Evolutionary conservation across 2,329 filamentous ascomycete species (phyloP), one percentile per base, ranked within the genome.

Genomic region (Elsinoe australis): DNA sequence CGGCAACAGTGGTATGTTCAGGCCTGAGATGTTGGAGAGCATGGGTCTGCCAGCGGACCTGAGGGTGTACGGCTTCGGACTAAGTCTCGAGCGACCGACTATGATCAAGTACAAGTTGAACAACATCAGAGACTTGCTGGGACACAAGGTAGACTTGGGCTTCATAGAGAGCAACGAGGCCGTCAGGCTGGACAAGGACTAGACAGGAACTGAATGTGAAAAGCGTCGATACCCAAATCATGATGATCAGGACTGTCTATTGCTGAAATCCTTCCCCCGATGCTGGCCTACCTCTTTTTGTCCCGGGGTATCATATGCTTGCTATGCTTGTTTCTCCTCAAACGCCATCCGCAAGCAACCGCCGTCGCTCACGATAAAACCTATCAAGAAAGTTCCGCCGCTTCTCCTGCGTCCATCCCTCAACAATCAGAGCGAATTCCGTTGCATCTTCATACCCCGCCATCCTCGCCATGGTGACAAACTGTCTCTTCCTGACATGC

Each of bases 1-100:
- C 63, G 92, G 92, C 52, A 96, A 98, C 72, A 90, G 84, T 59
- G 92, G 92, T 54, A 96, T 98, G 89, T 98, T 98, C 80, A 78
- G 92, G 56, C 89, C 92, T 1, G 92, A 98, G 70, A 95, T 96
- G 90, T 68, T 95, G 61, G 85, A 95, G 69, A 75, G 88, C 4
- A 95, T 95, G 89, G 90, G 90, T 26, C 68, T 96, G 61, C 89
- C 89, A 18, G 87, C 83, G 69, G 85, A 95, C 61, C 80, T 96
- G 80, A 75, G 85, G 54, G 89, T 95, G 7, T 96, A 95, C 64
- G 92, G 92, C 26, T 96, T 88, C 77, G 92, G 92, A 29, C 70
- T 98, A 62, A 87, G 81, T 66, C 69, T 98, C 63, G 92, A 98
- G 74, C 73, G 92, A 59, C 92, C 92, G 50, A 96, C 92, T 8